Conservation (phyloP, 345 rosid species). For the Acer saccharum region DNA sequence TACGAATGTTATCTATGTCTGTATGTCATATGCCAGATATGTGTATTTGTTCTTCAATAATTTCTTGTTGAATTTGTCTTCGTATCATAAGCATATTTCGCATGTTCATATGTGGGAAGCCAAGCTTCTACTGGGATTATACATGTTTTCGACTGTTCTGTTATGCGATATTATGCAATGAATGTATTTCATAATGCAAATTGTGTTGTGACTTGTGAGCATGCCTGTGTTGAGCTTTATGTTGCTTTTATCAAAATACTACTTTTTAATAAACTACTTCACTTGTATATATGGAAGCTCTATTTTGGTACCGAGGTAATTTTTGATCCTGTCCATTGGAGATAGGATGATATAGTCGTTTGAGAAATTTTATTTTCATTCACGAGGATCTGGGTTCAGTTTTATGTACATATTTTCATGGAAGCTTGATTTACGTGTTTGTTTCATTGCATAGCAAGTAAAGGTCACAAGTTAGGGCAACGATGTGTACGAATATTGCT, state of each 20-base stretch:
- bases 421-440: not conserved
- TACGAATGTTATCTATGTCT: not conserved
- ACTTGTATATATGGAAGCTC: not conserved
- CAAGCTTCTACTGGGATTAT: not conserved
- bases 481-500: not conserved
- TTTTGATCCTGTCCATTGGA: not conserved
- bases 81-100: not conserved
- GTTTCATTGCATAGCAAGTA: not conserved
- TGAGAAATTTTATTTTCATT: not conserved
- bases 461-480: not conserved
- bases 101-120: not conserved
- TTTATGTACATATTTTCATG: not conserved
- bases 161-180: not conserved
- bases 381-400: not conserved
- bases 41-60: not conserved
- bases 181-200: not conserved
- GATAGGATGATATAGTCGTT: not conserved
- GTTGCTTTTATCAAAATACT: not conserved
- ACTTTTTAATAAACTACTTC: not conserved
- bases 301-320: not conserved
- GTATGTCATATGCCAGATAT: not conserved
- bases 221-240: not conserved
- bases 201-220: not conserved
- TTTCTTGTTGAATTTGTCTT: not conserved
- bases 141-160: not conserved